Base-by-base conservation (phyloP, 495 filamentous ascomycete genomes). In the Stereocaulon alpinum region DNA sequence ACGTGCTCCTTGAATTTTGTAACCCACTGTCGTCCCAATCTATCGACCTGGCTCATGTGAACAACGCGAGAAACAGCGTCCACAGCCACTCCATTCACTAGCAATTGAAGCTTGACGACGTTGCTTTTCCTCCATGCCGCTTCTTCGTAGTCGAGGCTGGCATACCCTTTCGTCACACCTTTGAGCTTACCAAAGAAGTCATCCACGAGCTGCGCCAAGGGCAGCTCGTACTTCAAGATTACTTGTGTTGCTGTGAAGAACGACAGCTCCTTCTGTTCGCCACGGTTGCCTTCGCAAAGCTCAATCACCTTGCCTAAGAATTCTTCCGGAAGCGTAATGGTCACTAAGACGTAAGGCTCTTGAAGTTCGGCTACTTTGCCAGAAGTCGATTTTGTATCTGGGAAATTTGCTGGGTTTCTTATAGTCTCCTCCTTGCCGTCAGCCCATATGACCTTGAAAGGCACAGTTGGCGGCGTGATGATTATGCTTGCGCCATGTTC, bases 171-270 rank as follows among this genome's bases (percentile, higher is more conserved):
- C 17, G 91, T 95, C 3, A 84, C 81, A 27, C 90, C 87, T 71
- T 98, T 98, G 55, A 98, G 75, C 72, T 94, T 95, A 27, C 94
- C 94, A 69, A 98, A 98, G 74, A 98, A 88, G 71, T 98, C 92
- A 64, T 96, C 91, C 1, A 97, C 93, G 9, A 98, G 75, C 49
- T 93, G 87, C 2, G 89, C 80, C 17, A 96, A 77, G 0, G 93
- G 93, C 9, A 98, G 72, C 40, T 88, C 83, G 71, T 97, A 98
- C 66, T 92, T 93, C 47, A 98, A 74, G 61, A 98, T 97, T 58
- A 96, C 93, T 71, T 98, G 93, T 4, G 84, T 89, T n/a, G 88
- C 76, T 6, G 88, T 91, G 74, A 96, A 98, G 76, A 91, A 97
- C 55, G 87, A 85, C 22, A 97, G 73, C 58, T 84, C 85, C 65